phyloP scores from a whole-genome alignment of 2,329 filamentous ascomycete species.

The Microthyrium microscopicum region DNA sequence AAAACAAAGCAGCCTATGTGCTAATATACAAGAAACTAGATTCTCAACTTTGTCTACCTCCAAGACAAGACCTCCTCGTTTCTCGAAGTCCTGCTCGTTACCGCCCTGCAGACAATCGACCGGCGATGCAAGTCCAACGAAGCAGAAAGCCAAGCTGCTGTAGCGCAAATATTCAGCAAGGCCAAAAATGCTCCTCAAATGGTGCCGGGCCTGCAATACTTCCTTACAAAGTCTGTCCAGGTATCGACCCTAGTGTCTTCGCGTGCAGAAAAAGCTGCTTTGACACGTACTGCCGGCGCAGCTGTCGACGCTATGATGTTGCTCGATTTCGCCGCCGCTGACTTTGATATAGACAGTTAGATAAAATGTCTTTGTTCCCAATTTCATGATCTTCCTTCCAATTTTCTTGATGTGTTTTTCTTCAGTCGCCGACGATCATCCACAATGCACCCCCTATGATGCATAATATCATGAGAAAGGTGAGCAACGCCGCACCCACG shows the following conservation, averaged over 20 bases:
- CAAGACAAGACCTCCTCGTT: conserved; percentile 63
- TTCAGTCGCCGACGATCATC: conserved; percentile 26
- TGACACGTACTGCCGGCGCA: too few relatives aligned
- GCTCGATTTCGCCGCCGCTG: too few relatives aligned
- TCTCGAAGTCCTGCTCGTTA: conserved; percentile 64
- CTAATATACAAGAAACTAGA: conserved; percentile 21
- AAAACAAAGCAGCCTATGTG: background rate
- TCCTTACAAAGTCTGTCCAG: conserved; percentile 57
- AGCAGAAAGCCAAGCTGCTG: conserved; percentile 14
- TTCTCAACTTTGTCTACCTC: conserved; percentile 62
- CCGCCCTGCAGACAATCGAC: conserved; percentile 36
- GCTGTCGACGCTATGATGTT: too few relatives aligned
- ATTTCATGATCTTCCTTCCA: too few relatives aligned
- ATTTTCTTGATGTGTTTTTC: too few relatives aligned
- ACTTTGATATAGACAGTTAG: too few relatives aligned
- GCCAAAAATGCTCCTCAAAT: conserved; percentile 50
- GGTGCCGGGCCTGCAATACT: conserved; percentile 59
- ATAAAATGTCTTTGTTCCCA: too few relatives aligned
- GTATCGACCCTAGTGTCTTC: too few relatives aligned
- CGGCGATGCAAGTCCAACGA: conserved; percentile 1
- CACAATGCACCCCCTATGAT: conserved; percentile 39
- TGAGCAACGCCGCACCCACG: conserved; percentile 52
- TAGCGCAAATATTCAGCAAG: conserved; percentile 51
- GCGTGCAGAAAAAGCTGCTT: too few relatives aligned
- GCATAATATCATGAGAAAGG: conserved; percentile 36